Evolutionary conservation across 192 early-diverging fungal species (phyloP), one percentile per base, ranked within the genome.

Genomic region (Haplosporangium gracile): DNA sequence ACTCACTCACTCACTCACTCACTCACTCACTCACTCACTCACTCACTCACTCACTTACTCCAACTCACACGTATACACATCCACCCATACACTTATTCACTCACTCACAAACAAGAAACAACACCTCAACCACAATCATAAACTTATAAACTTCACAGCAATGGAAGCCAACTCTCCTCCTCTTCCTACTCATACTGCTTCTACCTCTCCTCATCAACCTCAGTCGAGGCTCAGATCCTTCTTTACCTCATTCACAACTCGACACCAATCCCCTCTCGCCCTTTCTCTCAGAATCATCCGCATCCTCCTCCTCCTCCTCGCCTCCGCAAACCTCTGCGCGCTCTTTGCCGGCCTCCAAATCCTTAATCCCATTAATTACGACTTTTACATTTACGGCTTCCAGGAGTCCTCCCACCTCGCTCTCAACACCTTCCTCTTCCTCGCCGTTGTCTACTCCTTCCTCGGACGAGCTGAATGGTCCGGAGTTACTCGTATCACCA

Each of bases 401-500:
- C 70, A 79, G 20, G 78, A 79, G 39, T 45, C 78, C 26, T 55
- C 78, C 3, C 78, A 79, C 29, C 68, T 79, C 22, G 70, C 70
- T 8, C 22, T 42, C n/a, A 79, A 79, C 20, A 57, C 70, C 22
- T 72, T 79, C 22, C 70, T 79, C 70, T 79, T 79, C 40, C 70
- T 79, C 39, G 78, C 78, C 26, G 39, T 2, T 26, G 20, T 72
- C 29, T 79, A 79, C 39, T 57, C 78, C 13, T 79, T 79, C 40
- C 26, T 79, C 29, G 70, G 70, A 72, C 47, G 18, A 8, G 42
- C 51, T 13, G 70, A 63, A 72, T 79, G 78, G 78, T 79, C 78
- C 16, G 34, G 53, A 22, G 26, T 53, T 7, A 53, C 72, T 32
- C 78, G 78, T 22, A 11, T 42, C 22, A 60, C 26, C 39, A 24